Conservation (phyloP, 1,139 yeast genomes). For the Sugiyamaella japonica region DNA sequence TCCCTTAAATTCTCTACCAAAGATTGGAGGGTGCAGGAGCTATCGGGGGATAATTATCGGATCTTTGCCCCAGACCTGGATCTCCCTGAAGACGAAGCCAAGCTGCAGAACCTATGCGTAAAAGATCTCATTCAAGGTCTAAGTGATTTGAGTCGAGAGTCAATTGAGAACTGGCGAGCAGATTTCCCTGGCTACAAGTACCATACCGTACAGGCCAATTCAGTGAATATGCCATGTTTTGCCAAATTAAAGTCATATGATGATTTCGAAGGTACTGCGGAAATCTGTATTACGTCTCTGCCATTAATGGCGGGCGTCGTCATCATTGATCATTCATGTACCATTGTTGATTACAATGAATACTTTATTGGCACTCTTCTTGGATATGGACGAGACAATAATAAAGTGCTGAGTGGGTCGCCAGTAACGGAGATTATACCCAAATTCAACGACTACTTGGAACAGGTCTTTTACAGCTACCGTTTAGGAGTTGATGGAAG, state of each 20-base stretch:
- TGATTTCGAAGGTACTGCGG: constrained; percentile 11
- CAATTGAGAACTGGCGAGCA: constrained; percentile 15
- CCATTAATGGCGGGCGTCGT: constrained; percentile 89
- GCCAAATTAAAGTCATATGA: constrained; percentile 12
- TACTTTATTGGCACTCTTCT: constrained; percentile 78
- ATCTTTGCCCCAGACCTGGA: constrained; percentile 24
- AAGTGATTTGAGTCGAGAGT: constrained; percentile 22
- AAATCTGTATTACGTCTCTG: constrained; percentile 44
- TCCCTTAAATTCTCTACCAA: constrained; percentile 51
- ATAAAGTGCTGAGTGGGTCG: constrained; percentile 47
- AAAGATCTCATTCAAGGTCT: constrained; percentile 23
- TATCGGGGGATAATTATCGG: constrained; percentile 27
- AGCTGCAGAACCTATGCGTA: constrained; percentile 7
- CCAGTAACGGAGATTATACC: constrained; percentile 65
- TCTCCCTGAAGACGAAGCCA: constrained; percentile 12
- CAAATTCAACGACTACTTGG: constrained; percentile 56
- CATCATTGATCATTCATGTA: constrained; percentile 57
- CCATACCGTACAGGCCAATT: constrained; percentile 13
- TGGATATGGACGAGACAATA: constrained; percentile 50
- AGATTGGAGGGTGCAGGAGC: constrained; percentile 30
- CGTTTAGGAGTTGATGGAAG: constrained; percentile 13
- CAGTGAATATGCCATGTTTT: constrained; percentile 18
- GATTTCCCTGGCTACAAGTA: constrained; percentile 17
- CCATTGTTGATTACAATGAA: constrained; percentile 65
- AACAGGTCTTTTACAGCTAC: constrained; percentile 28